Evolutionary conservation across 768 basidiomycete species (phyloP).

Genomic region (Tephrocybe sp.): DNA sequence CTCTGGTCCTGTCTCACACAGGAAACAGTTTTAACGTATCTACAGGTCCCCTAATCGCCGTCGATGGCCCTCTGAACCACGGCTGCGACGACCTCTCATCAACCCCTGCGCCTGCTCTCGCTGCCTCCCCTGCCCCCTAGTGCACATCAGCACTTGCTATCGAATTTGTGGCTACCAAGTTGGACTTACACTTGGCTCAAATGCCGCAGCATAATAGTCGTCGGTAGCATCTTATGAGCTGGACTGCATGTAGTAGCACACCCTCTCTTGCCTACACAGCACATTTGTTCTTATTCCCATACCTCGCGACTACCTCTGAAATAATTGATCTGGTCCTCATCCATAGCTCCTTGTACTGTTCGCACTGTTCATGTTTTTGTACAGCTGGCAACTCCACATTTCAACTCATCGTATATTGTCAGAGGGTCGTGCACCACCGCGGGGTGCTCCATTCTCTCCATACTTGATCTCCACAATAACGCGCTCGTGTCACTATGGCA

Average conservation of each 20-base stretch:
- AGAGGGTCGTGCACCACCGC: constrained; percentile 89
- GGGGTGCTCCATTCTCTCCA: constrained; percentile 91
- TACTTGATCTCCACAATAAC: constrained; percentile 76
- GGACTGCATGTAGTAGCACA: constrained; percentile 90
- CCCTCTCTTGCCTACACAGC: constrained; percentile 57
- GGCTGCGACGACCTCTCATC: no score
- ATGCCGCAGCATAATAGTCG: constrained; percentile 75
- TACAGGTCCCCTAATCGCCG: no score
- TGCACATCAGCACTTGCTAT: no score
- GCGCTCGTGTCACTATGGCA: constrained; percentile 86
- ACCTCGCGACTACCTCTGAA: constrained; percentile 42
- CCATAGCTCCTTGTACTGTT: constrained; percentile 82
- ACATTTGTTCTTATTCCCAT: constrained; percentile 60
- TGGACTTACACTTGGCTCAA: constrained; percentile 96
- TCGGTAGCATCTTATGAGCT: constrained; percentile 96
- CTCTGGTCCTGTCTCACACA: no score
- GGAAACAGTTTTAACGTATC: no score
- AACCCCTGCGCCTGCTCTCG: no score
- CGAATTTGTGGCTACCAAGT: no score
- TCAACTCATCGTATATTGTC: constrained; percentile 89
- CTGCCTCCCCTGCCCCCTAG: no score
- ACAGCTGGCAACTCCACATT: constrained; percentile 99
- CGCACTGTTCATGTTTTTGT: constrained; percentile 82
- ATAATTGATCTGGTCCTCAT: constrained; percentile 48
- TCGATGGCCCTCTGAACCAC: no score